Percentiles rank a stretch among this genome's conserved stretches.
phyloP scores from a whole-genome alignment of 2,329 filamentous ascomycete genomes.

The Cytospora piceicola region DNA sequence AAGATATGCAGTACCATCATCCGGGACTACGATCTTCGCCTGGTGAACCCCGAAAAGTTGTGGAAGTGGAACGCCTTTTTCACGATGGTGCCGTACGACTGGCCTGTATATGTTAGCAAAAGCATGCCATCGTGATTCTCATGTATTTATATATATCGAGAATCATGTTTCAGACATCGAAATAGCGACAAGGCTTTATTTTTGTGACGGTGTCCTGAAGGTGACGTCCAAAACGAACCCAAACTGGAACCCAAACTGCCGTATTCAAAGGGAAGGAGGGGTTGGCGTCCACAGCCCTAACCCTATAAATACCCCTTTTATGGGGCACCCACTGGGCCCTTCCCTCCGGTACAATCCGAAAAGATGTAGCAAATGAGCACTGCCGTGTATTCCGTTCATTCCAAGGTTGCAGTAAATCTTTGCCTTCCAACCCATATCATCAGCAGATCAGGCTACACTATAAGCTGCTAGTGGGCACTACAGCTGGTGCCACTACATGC shows the following conservation, averaged over 20 bases:
- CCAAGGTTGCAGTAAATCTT: neutral
- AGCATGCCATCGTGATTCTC: neutral
- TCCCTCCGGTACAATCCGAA: no score
- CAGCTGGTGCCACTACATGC: neutral
- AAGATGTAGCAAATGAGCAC: neutral
- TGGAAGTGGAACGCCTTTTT: constrained; percentile 32
- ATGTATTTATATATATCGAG: no score
- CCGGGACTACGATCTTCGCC: constrained; percentile 31
- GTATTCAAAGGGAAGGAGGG: no score
- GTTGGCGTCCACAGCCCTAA: neutral
- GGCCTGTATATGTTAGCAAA: constrained; percentile 31
- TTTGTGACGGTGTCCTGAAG: no score
- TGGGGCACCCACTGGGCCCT: no score
- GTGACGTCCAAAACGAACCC: no score
- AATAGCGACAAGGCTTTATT: no score
- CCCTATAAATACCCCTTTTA: neutral
- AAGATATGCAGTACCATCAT: constrained; percentile 32
- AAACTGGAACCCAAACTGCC: no score
- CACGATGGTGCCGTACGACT: constrained; percentile 29
- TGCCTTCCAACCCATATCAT: neutral
- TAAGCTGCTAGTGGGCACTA: neutral
- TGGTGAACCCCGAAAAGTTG: constrained; percentile 27
- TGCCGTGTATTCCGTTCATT: neutral
- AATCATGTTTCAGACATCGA: no score
- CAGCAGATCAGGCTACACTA: neutral